Evolutionary conservation across 148 eudicot genomes (phyloP), one percentile per base, ranked within the genome.

Genomic region (Spergularia bocconei): DNA sequence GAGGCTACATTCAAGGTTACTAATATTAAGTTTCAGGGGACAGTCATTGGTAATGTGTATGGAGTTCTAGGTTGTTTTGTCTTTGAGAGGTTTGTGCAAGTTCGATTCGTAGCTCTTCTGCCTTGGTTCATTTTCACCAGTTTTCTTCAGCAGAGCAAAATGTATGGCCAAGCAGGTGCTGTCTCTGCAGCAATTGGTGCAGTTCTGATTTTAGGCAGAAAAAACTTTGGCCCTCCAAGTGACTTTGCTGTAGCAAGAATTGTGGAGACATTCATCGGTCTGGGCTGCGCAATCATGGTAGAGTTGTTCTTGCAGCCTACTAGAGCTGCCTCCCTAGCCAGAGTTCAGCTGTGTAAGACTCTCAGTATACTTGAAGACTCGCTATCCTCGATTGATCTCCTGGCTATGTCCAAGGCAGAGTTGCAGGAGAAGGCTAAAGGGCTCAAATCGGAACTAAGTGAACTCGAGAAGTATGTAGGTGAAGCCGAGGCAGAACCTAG

Each of bases 111-210:
- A 12, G 79, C 92, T 69, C 89, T 91, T 0, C 86, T 91, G 10
- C 97, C 97, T 51, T 91, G 97, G 93, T 88, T 91, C 81, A 78
- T 91, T 25, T 82, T 91, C 87, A 78, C 87, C 54, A 82, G 87
- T 66, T 86, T 90, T 53, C 80, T 91, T 47, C 83, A 85, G 15
- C 81, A 78, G 14, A 90, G 97, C 82, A 84, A 78, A 58, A 83
- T 91, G 92, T 91, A 91, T 74, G 94, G 91, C 8, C 92, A 87
- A 61, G 92, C 97, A 0, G 97, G 97, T 11, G 94, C 86, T 4
- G 77, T 87, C n/a, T 91, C 97, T 39, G 92, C 97, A 0, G 87
- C 86, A 44, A 86, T 91, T 14, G 97, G 92, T 29, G 97, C 97
- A n/a, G 85, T 91, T 13, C 65, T 91, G 56, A 88, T 91, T 39